Evolutionary conservation across 768 basidiomycete species (phyloP).

Genomic region (Amanita brunnescens): DNA sequence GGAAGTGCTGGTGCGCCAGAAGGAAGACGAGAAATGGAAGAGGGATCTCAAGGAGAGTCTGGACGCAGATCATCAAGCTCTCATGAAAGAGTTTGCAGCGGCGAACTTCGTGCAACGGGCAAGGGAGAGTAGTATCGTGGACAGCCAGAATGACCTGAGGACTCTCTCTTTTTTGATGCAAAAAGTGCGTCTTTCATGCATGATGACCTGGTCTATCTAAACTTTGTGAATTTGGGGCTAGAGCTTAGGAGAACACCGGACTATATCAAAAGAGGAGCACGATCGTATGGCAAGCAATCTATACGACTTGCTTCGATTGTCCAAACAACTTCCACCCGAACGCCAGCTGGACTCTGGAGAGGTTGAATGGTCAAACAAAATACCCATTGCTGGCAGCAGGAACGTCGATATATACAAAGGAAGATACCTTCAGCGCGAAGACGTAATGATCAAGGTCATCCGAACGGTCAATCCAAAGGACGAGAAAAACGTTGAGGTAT

Average conservation of each 20-base stretch:
- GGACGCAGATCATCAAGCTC: not conserved
- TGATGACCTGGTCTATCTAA: not conserved
- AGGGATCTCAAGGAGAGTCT: not conserved
- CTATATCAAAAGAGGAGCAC: constrained; percentile 26
- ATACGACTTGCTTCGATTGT: constrained; percentile 39
- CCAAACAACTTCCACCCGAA: constrained; percentile 38
- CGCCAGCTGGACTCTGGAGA: constrained; percentile 45
- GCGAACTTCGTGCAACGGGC: constrained; percentile 33
- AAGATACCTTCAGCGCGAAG: constrained; percentile 2
- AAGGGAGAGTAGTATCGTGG: constrained; percentile 23
- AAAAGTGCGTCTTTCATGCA: constrained; percentile 21
- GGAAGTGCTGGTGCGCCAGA: not conserved
- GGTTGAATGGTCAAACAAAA: constrained; percentile 37
- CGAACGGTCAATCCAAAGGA: constrained; percentile 1
- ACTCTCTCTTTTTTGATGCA: constrained; percentile 44
- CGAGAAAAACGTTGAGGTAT: not conserved
- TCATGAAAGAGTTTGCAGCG: constrained; percentile 30
- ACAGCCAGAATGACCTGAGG: constrained; percentile 24
- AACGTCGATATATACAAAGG: constrained; percentile 49
- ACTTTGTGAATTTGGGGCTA: constrained; percentile 13
- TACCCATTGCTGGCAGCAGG: constrained; percentile 42
- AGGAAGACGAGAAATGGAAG: constrained; percentile 3
- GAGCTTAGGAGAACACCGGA: constrained; percentile 25
- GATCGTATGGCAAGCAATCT: constrained; percentile 39
- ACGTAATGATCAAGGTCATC: constrained; percentile 7